These are phyloP conservation scores for Stachybotrys elegans DNA, from an alignment of 2,329 filamentous ascomycete species.

Conservation along the genomic window DNA sequence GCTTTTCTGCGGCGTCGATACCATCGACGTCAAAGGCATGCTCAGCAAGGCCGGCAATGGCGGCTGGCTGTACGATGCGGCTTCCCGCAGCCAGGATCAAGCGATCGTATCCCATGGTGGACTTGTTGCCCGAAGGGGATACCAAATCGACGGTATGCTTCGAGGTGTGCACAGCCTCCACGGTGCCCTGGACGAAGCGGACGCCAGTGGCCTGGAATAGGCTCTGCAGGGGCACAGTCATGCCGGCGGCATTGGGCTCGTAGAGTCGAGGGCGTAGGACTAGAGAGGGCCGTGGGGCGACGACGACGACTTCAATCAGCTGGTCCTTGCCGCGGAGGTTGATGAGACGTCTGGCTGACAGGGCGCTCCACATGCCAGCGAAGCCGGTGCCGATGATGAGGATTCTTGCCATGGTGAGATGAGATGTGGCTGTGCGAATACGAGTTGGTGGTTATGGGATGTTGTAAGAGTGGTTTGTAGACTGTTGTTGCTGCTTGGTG, in stretches of 20 bases:
- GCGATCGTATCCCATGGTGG: constrained; percentile 18
- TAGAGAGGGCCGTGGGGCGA: constrained; percentile 25
- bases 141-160: constrained; percentile 11
- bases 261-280: constrained; percentile 29
- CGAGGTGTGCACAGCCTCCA: constrained; percentile 11
- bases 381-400: constrained; percentile 2
- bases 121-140: constrained; percentile 3
- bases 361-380: constrained; percentile 22
- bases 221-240: constrained; percentile 11
- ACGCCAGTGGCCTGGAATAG: constrained; percentile 22
- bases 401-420: not conserved
- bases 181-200: constrained; percentile 17
- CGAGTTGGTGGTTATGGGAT: too few relatives aligned
- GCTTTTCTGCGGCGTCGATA: constrained; percentile 16
- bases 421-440: too few relatives aligned
- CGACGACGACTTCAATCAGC: constrained; percentile 21
- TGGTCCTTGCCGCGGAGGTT: constrained; percentile 1
- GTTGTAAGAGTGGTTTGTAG: too few relatives aligned
- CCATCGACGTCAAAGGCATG: constrained; percentile 30
- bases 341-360: constrained; percentile 24
- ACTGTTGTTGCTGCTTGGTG: too few relatives aligned
- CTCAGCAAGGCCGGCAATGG: constrained; percentile 19
- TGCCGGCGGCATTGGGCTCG: constrained; percentile 18
- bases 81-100: constrained; percentile 33
- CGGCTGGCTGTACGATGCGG: constrained; percentile 18